These are phyloP conservation scores for Leccinum obscurum DNA, from an alignment of 768 basidiomycete species.

Conservation along the genomic window DNA sequence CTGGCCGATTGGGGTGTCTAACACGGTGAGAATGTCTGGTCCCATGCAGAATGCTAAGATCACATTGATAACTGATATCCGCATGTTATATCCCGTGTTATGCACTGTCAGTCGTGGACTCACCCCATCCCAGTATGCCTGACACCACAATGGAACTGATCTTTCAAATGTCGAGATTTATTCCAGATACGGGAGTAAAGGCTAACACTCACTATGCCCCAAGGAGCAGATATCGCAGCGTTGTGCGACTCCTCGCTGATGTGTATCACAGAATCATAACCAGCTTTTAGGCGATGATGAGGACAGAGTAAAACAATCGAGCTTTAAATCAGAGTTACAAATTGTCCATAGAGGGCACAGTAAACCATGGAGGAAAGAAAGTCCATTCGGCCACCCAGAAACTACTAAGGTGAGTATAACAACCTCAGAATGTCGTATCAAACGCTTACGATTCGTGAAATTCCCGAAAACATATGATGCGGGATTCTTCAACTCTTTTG, in stretches of 20 bases:
- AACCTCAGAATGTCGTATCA: too few species aligned
- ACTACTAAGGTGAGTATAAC: slow-evolving; percentile 19
- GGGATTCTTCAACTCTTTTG: too few species aligned
- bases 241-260: slow-evolving; percentile 56
- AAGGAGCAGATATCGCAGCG: slow-evolving; percentile 53
- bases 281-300: slow-evolving; percentile 21
- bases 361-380: slow-evolving; percentile 47
- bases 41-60: slow-evolving; percentile 59
- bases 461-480: too few species aligned
- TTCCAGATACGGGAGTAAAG: neutral
- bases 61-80: slow-evolving; percentile 47
- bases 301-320: slow-evolving; percentile 40
- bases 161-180: slow-evolving; percentile 4
- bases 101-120: neutral
- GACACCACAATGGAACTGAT: slow-evolving; percentile 41
- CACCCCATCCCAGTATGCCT: slow-evolving; percentile 47
- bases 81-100: neutral
- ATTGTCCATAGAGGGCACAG: slow-evolving; percentile 48
- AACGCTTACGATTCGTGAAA: too few species aligned
- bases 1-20: slow-evolving; percentile 34
- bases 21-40: slow-evolving; percentile 39
- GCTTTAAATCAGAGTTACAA: slow-evolving; percentile 22
- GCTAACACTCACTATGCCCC: slow-evolving; percentile 45
- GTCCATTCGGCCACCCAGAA: slow-evolving; percentile 44
- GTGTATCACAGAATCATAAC: slow-evolving; percentile 44